phyloP scores from a whole-genome alignment of 169 alveolate genomes.

The Cryptosporidium baileyi region DNA sequence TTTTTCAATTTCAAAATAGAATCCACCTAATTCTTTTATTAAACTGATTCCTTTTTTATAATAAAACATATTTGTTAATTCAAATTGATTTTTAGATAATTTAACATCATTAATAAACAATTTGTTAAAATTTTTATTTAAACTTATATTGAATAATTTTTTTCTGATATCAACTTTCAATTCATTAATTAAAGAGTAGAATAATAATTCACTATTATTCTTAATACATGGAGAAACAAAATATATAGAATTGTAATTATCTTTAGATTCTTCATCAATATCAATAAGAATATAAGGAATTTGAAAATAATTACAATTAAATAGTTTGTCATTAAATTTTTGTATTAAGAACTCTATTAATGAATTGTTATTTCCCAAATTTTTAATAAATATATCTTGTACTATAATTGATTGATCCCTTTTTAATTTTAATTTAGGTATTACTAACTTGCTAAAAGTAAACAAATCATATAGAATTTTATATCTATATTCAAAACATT shows the following conservation, averaged over 20 bases:
- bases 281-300: conserved; percentile 27
- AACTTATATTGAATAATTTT: too few relatives aligned
- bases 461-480: conserved; percentile 2
- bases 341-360: neutral
- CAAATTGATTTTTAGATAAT: neutral
- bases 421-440: neutral
- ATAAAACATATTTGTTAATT: conserved; percentile 5
- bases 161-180: neutral
- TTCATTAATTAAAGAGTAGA: neutral
- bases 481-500: neutral
- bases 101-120: neutral
- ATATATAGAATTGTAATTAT: neutral
- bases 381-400: conserved; percentile 1
- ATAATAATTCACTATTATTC: conserved; percentile 12
- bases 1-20: neutral
- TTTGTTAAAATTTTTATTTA: neutral
- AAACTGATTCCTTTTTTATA: conserved; percentile 33
- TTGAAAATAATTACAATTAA: conserved; percentile 17
- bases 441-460: conserved; percentile 9
- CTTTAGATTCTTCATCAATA: neutral
- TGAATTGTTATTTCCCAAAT: neutral
- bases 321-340: neutral
- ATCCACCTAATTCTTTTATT: conserved; percentile 18
- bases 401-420: neutral
- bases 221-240: conserved; percentile 36